Evolutionary conservation across 2,329 filamentous ascomycete species (phyloP).

Genomic region (Verticillium zaregamsianum): DNA sequence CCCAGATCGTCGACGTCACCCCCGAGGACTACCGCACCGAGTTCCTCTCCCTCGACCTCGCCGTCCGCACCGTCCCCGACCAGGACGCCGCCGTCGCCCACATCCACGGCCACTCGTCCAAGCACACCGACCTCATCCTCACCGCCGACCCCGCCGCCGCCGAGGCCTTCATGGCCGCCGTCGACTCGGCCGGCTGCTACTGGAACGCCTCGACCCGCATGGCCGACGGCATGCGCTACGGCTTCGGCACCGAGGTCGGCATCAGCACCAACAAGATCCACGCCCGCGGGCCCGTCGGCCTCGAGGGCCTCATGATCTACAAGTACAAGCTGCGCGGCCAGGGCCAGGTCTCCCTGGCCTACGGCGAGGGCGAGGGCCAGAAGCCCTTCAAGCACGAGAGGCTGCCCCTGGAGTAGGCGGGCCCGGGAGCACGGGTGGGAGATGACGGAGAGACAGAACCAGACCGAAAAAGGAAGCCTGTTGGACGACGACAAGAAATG

Average conservation of each 20-base stretch:
- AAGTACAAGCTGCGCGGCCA: conserved; percentile 87
- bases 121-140: conserved; percentile 90
- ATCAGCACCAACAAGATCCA: conserved; percentile 99
- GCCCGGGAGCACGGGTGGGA: no score
- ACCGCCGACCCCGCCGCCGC: conserved; percentile 66
- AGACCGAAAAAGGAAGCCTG: not conserved
- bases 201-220: conserved; percentile 96
- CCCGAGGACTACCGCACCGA: conserved; percentile 81
- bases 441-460: not conserved
- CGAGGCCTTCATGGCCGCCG: conserved; percentile 75
- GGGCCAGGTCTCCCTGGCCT: conserved; percentile 77
- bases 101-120: conserved; percentile 88
- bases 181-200: conserved; percentile 91
- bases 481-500: not conserved
- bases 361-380: conserved; percentile 61
- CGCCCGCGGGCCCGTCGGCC: conserved; percentile 83
- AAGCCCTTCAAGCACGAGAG: conserved; percentile 56
- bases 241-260: conserved; percentile 96
- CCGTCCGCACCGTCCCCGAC: conserved; percentile 71
- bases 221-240: conserved; percentile 94
- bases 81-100: conserved; percentile 74
- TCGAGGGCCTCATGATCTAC: conserved; percentile 95
- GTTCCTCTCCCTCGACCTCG: conserved; percentile 79
- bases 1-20: conserved; percentile 58
- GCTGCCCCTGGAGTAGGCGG: conserved; percentile 22